Conservation (phyloP, 495 filamentous ascomycete species). For the Penicillium pulvis region DNA sequence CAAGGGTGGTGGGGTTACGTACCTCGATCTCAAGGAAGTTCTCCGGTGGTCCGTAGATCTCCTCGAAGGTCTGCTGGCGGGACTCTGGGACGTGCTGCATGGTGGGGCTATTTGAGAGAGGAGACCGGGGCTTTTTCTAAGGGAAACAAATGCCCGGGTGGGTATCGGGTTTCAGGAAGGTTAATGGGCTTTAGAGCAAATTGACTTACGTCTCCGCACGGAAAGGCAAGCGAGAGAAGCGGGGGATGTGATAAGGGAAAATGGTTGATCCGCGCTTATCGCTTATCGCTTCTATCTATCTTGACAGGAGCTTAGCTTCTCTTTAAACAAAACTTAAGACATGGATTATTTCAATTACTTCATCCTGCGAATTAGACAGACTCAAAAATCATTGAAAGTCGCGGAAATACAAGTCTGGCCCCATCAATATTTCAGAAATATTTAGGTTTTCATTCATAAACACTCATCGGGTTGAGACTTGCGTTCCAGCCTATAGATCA, state of each 20-base stretch:
- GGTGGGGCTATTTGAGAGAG: conserved; percentile 33
- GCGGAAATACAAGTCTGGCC: too few species aligned
- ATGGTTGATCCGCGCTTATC: conserved; percentile 17
- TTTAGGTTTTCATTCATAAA: too few species aligned
- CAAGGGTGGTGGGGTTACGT: conserved; percentile 14
- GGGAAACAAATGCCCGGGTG: background rate
- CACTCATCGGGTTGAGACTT: too few species aligned
- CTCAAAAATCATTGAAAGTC: too few species aligned
- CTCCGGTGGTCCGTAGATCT: conserved; percentile 98
- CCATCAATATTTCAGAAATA: too few species aligned
- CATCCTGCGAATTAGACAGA: too few species aligned
- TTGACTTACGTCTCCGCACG: conserved; percentile 12
- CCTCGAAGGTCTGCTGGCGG: conserved; percentile 92
- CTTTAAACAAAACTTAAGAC: too few species aligned
- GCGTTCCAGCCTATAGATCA: too few species aligned
- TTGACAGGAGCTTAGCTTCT: too few species aligned
- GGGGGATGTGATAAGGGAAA: conserved; percentile 12
- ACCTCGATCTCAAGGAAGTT: conserved; percentile 99
- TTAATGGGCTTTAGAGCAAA: background rate
- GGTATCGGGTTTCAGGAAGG: background rate
- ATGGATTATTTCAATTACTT: too few species aligned
- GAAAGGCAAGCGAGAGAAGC: conserved; percentile 13
- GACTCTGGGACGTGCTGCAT: conserved; percentile 84
- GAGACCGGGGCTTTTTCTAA: background rate
- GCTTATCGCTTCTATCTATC: conserved; percentile 7